Percentiles rank a stretch among this genome's conserved stretches.
Evolutionary conservation across 768 basidiomycete genomes (phyloP).

Genomic region (Rhizopogon vesiculosus): DNA sequence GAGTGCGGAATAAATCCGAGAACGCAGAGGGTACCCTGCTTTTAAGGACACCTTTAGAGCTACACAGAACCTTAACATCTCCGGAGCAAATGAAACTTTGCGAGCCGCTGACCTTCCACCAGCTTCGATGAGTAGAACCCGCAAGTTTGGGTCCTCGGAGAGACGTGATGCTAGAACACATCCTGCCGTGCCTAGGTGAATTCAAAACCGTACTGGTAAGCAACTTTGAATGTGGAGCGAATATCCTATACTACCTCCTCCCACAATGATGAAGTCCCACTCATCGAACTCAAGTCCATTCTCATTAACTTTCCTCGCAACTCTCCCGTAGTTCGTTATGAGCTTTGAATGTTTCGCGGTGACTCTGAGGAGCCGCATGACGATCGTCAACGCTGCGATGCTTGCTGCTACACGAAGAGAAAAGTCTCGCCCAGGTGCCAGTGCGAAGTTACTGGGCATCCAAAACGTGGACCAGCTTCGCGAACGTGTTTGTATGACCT

Average conservation of each 20-base stretch:
- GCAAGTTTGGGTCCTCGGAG: constrained; percentile 29
- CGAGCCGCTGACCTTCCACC: constrained; percentile 40
- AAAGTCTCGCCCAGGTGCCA: background rate
- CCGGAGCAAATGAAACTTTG: background rate
- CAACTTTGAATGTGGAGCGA: background rate
- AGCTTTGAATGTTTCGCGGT: constrained; percentile 2
- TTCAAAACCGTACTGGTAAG: background rate
- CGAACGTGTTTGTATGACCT: background rate
- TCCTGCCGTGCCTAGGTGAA: constrained; percentile 35
- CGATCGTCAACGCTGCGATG: constrained; percentile 6
- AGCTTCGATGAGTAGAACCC: constrained; percentile 37
- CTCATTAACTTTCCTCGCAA: constrained; percentile 3
- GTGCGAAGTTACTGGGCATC: background rate
- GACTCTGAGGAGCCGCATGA: background rate
- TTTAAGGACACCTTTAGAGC: constrained; percentile 37
- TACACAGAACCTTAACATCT: constrained; percentile 12
- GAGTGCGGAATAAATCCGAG: constrained; percentile 35
- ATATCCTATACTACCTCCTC: constrained; percentile 45
- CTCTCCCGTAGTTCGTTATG: constrained; percentile 8
- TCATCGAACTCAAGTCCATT: constrained; percentile 17
- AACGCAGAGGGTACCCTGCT: constrained; percentile 43
- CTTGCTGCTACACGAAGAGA: constrained; percentile 2
- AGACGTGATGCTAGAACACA: constrained; percentile 41
- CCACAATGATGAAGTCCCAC: constrained; percentile 50
- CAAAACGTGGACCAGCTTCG: constrained; percentile 1